Conservation (phyloP, 2,329 filamentous ascomycete genomes). For the Fusarium burgessii region DNA sequence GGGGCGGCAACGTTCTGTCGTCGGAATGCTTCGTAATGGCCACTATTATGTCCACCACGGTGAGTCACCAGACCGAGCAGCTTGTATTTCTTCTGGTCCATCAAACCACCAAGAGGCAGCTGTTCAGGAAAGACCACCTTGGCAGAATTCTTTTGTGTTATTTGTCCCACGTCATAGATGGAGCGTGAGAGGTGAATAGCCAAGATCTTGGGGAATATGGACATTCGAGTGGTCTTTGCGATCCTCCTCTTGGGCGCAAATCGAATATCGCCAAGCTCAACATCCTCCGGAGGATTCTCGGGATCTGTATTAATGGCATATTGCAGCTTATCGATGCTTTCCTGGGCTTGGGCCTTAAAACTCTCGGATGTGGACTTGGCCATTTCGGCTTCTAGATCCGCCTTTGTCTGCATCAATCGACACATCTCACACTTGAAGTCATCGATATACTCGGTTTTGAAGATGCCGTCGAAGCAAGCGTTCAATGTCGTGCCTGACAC, state of each 20-base stretch:
- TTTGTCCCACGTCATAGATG: constrained; percentile 82
- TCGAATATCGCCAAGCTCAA: constrained; percentile 79
- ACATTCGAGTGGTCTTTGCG: constrained; percentile 87
- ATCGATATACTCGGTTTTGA: constrained; percentile 96
- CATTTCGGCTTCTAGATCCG: constrained; percentile 71
- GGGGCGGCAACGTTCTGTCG: constrained; percentile 84
- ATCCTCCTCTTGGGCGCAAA: constrained; percentile 86
- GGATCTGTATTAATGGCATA: constrained; percentile 82
- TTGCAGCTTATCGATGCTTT: constrained; percentile 74
- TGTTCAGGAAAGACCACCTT: constrained; percentile 93
- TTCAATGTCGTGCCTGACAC: constrained; percentile 83
- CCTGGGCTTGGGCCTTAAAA: constrained; percentile 64
- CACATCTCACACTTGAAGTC: constrained; percentile 97
- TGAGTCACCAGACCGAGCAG: constrained; percentile 91
- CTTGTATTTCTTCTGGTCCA: constrained; percentile 83
- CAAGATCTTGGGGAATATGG: constrained; percentile 87
- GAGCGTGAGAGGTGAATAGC: constrained; percentile 93
- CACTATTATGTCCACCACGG: constrained; percentile 94
- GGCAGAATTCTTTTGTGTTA: constrained; percentile 91
- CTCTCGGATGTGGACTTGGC: constrained; percentile 64
- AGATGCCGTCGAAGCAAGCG: constrained; percentile 90
- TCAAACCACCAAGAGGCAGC: constrained; percentile 83
- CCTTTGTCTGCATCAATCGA: constrained; percentile 82
- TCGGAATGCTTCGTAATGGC: constrained; percentile 96
- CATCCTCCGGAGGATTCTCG: constrained; percentile 77